Percentiles rank a stretch among this genome's conserved stretches.
These are phyloP conservation scores for Paraglomus occultum DNA, from an alignment of 192 early-diverging fungal genomes.

Conservation along the genomic window DNA sequence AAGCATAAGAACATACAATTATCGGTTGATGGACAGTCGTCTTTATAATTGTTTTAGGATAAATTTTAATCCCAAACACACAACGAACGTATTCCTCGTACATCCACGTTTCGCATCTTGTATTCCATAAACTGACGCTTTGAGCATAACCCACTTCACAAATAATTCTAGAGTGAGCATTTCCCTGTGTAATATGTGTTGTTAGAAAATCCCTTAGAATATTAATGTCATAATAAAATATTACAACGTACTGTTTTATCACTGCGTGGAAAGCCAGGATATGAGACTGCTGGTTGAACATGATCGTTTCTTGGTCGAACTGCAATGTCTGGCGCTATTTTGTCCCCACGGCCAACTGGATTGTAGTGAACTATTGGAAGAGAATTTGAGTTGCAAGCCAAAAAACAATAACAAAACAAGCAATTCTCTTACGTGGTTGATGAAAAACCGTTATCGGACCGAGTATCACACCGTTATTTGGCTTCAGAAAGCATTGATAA, in stretches of 20 bases:
- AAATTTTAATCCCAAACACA: slow-evolving; percentile 22
- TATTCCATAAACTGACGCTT: neutral
- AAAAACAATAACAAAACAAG: slow-evolving; percentile 11
- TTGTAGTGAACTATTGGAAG: slow-evolving; percentile 16
- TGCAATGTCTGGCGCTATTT: neutral
- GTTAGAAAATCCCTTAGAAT: slow-evolving; percentile 7
- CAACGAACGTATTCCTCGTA: slow-evolving; percentile 2
- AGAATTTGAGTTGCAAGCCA: slow-evolving; percentile 7
- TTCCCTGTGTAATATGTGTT: slow-evolving; percentile 2
- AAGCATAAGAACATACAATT: slow-evolving; percentile 15
- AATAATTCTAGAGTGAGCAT: slow-evolving; percentile 10
- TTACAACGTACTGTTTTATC: neutral
- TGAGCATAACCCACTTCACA: slow-evolving; percentile 1
- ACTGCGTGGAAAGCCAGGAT: slow-evolving; percentile 9
- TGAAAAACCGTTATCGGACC: neutral
- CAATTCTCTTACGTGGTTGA: slow-evolving; percentile 7
- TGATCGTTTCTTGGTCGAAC: neutral
- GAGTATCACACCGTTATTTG: neutral
- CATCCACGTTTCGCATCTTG: slow-evolving; percentile 12
- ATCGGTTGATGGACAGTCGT: slow-evolving; percentile 4
- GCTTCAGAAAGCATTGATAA: neutral
- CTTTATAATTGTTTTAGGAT: neutral
- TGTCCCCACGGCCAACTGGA: slow-evolving; percentile 11
- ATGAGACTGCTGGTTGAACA: neutral
- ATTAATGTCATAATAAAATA: neutral